A percentile compares a stretch with the other conserved stretches of the same genome.
phyloP scores from a whole-genome alignment of 306 rosid genomes.

The Citrullus colocynthis region DNA sequence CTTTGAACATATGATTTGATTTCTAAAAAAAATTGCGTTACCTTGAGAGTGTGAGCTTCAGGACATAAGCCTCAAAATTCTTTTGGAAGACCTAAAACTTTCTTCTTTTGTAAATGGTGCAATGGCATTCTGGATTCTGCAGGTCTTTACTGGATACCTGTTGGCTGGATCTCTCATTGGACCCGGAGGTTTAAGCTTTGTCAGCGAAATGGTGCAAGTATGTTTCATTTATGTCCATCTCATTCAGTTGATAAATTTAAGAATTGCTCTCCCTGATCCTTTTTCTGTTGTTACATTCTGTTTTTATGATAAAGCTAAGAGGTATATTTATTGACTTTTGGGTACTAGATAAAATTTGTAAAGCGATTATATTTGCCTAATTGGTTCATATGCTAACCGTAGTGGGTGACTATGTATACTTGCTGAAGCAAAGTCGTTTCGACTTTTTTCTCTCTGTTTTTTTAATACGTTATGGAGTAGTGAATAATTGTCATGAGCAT shows the following conservation, averaged over 20 bases:
- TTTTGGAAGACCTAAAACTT: neutral
- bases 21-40: neutral
- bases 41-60: neutral
- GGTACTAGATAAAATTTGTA: neutral
- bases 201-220: conserved; percentile 98
- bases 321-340: neutral
- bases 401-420: neutral
- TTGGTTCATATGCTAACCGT: neutral
- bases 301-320: neutral
- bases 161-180: conserved; percentile 87
- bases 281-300: neutral
- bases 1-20: neutral
- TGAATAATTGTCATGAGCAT: neutral
- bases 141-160: conserved; percentile 89
- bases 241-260: neutral
- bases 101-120: neutral
- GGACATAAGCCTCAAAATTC: neutral
- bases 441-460: neutral
- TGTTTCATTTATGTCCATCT: conserved; percentile 20
- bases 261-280: neutral
- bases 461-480: neutral
- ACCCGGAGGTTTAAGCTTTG: conserved; percentile 91
- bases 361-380: neutral
- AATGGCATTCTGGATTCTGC: conserved; percentile 16
- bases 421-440: neutral